These are phyloP conservation scores for Colletotrichum sp. DNA, from an alignment of 2,329 filamentous ascomycete species.

Conservation along the genomic window DNA sequence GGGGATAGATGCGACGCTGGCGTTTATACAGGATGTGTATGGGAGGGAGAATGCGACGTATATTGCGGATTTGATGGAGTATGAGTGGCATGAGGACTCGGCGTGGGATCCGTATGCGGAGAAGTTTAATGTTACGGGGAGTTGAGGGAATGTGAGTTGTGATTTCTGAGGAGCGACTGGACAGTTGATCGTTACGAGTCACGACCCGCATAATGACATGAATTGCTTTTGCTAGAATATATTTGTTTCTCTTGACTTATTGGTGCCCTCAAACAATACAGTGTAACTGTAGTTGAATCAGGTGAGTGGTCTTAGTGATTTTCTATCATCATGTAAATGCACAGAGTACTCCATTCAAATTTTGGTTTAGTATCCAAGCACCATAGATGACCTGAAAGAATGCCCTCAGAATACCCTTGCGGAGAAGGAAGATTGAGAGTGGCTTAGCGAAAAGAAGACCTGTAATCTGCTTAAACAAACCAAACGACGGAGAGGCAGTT, in stretches of 20 bases:
- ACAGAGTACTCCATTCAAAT: not conserved
- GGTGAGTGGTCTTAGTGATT: not conserved
- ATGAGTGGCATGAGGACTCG: constrained; percentile 57
- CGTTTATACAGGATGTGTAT: constrained; percentile 59
- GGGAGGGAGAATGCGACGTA: constrained; percentile 53
- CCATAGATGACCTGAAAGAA: not conserved
- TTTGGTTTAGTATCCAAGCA: not conserved
- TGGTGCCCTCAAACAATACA: not conserved
- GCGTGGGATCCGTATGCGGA: constrained; percentile 52
- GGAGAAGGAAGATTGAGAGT: not conserved
- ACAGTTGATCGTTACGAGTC: not conserved
- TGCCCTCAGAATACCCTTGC: not conserved
- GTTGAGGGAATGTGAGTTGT: not conserved
- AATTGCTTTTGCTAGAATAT: rapidly evolving
- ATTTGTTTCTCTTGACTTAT: not conserved
- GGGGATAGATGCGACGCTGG: constrained; percentile 66
- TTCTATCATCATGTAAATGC: not conserved
- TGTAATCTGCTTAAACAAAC: not conserved
- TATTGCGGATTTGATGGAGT: constrained; percentile 61
- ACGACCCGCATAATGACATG: not conserved
- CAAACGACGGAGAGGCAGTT: not conserved
- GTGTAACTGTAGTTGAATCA: not conserved
- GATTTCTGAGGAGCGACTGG: not conserved
- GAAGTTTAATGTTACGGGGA: constrained; percentile 8
- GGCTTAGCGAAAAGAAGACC: rapidly evolving